Percentiles rank a stretch among this genome's conserved stretches.
These are phyloP conservation scores for Arctium lappa DNA, from an alignment of 129 eudicot species.

Conservation along the genomic window DNA sequence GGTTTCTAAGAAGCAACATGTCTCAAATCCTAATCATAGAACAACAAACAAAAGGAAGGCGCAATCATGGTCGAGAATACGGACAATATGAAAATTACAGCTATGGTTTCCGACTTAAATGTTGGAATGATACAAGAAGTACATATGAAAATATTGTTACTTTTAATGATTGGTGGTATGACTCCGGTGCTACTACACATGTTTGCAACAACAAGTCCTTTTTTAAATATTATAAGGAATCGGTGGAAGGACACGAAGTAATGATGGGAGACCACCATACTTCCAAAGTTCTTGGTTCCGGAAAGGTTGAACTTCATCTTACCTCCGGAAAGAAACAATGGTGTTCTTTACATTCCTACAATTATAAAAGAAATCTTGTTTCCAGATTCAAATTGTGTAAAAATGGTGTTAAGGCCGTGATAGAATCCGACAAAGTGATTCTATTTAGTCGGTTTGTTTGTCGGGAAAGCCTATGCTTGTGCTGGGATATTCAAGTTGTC, in stretches of 20 bases:
- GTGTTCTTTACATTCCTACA: slow-evolving; percentile 16
- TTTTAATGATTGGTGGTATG: slow-evolving; percentile 16
- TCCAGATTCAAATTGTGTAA: neutral
- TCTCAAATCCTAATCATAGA: neutral
- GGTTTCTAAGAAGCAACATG: neutral
- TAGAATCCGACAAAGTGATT: neutral
- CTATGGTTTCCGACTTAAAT: neutral
- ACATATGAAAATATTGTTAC: neutral
- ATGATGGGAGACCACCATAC: neutral
- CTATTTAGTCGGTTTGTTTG: no score
- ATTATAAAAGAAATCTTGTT: neutral
- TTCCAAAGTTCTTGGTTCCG: neutral
- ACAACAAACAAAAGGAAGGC: neutral
- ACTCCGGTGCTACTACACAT: slow-evolving; percentile 20
- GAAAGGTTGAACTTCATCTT: slow-evolving; percentile 1
- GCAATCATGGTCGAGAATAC: neutral
- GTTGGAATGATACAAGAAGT: slow-evolving; percentile 5
- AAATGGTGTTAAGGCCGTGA: neutral
- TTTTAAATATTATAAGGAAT: neutral
- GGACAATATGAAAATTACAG: neutral
- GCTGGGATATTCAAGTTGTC: no score
- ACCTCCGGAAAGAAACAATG: slow-evolving; percentile 4
- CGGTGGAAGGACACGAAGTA: neutral
- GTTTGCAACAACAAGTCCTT: neutral
- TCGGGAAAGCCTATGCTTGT: no score